A percentile compares a stretch with the other conserved stretches of the same genome.
These are phyloP conservation scores for Starmera caribaea DNA, from an alignment of 805 yeast species.

Conservation along the genomic window DNA sequence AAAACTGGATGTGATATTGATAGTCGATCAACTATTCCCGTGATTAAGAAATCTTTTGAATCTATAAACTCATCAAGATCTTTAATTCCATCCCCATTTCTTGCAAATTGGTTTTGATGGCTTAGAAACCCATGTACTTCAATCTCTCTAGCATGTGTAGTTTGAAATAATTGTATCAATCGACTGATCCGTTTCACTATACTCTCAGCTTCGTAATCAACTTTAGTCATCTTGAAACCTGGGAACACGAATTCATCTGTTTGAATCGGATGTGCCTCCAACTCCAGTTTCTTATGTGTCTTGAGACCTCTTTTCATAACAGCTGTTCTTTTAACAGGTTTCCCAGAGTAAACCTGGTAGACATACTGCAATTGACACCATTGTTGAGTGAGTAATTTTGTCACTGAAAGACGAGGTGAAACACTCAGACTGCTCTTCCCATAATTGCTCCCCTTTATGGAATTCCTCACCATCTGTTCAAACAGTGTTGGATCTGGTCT, in stretches of 20 bases:
- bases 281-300: conserved; percentile 40
- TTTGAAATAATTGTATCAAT: conserved; percentile 28
- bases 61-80: conserved; percentile 3
- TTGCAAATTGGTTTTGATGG: conserved; percentile 2
- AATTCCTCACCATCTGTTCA: too few relatives aligned
- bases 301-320: conserved; percentile 38
- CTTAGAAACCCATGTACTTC: conserved; percentile 28
- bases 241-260: too few relatives aligned
- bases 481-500: too few relatives aligned
- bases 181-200: conserved; percentile 37
- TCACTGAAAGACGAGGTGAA: conserved; percentile 42
- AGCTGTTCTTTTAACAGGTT: conserved; percentile 23
- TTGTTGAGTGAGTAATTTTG: conserved; percentile 43
- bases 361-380: conserved; percentile 64
- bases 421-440: neutral
- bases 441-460: too few relatives aligned
- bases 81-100: conserved; percentile 6
- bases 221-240: neutral
- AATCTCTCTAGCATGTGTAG: conserved; percentile 55
- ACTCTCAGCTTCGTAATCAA: conserved; percentile 18
- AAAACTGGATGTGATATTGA: too few relatives aligned
- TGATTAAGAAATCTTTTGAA: conserved; percentile 31
- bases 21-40: conserved; percentile 57
- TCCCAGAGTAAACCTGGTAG: conserved; percentile 41
- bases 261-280: conserved; percentile 29